Evolutionary conservation across 2,329 filamentous ascomycete species (phyloP).

Genomic region (Arthrocladium fulminans): DNA sequence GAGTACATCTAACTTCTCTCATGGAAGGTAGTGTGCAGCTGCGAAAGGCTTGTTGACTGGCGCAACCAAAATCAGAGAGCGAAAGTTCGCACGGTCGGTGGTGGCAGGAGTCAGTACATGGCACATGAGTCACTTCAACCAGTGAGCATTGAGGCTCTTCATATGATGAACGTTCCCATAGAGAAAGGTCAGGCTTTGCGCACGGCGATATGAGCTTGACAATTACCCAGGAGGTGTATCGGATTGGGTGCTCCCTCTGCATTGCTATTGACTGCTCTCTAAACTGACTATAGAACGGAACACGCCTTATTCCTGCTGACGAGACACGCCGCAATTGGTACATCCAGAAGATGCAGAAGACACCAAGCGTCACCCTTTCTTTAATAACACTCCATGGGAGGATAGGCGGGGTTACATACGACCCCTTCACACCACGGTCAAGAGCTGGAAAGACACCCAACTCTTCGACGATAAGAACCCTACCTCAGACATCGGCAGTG

Average conservation of each 20-base stretch:
- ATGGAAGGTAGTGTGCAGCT: constrained; percentile 17
- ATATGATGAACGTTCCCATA: constrained; percentile 67
- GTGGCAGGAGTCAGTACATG: constrained; percentile 99
- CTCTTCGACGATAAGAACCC: constrained; percentile 83
- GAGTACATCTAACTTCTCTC: constrained; percentile 16
- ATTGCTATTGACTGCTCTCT: constrained; percentile 5
- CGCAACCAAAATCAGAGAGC: constrained; percentile 59
- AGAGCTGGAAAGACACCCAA: constrained; percentile 62
- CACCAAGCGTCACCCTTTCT: constrained; percentile 84
- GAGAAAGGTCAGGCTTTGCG: constrained; percentile 73
- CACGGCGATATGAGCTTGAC: constrained; percentile 61
- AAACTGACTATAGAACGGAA: constrained; percentile 1
- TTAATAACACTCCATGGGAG: constrained; percentile 69
- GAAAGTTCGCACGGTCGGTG: constrained; percentile 69
- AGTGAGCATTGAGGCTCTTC: constrained; percentile 56
- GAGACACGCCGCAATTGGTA: constrained; percentile 48
- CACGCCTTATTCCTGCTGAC: constrained; percentile 24
- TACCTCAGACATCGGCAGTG: constrained; percentile 53
- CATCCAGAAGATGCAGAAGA: constrained; percentile 78
- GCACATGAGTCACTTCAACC: constrained; percentile 44
- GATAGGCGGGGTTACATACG: constrained; percentile 61
- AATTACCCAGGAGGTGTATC: constrained; percentile 37
- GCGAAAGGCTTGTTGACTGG: constrained; percentile 56
- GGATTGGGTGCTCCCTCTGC: constrained; percentile 23
- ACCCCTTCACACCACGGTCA: constrained; percentile 73